Percentiles rank a stretch among this genome's conserved stretches.
phyloP scores from a whole-genome alignment of 2,329 filamentous ascomycete genomes.

The Cladosporium sp. region DNA sequence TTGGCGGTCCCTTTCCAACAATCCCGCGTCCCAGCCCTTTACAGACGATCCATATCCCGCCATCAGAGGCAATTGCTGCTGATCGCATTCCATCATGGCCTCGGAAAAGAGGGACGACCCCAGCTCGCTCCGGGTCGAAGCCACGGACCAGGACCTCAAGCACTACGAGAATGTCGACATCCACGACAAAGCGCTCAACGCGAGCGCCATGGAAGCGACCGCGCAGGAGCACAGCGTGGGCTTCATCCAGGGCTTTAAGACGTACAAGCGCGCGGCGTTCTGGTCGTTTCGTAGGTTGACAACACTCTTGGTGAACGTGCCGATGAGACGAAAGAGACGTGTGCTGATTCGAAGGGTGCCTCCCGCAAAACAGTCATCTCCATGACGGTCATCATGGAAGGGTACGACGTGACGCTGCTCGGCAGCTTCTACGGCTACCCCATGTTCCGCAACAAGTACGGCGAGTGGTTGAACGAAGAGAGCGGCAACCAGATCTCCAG shows the following conservation, averaged over 20 bases:
- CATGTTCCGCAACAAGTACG: slow-evolving; percentile 35
- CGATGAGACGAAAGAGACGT: too few relatives aligned
- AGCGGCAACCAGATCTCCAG: slow-evolving; percentile 46
- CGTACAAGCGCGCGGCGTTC: slow-evolving; percentile 81
- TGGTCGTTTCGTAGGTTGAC: slow-evolving; percentile 61
- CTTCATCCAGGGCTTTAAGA: slow-evolving; percentile 68
- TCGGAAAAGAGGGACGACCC: slow-evolving; percentile 1
- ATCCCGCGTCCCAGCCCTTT: background rate
- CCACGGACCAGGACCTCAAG: slow-evolving; percentile 6
- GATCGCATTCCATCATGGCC: slow-evolving; percentile 4
- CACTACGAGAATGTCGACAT: slow-evolving; percentile 11
- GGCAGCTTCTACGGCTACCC: slow-evolving; percentile 32
- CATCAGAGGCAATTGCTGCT: too few relatives aligned
- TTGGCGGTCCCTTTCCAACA: too few relatives aligned
- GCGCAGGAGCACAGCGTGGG: slow-evolving; percentile 49
- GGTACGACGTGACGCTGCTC: slow-evolving; percentile 34
- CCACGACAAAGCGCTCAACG: slow-evolving; percentile 10
- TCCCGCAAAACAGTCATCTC: slow-evolving; percentile 28
- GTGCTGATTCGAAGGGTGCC: too few relatives aligned
- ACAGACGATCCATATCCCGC: too few relatives aligned
- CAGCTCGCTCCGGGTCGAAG: background rate
- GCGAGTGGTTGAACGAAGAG: slow-evolving; percentile 19
- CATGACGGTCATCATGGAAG: slow-evolving; percentile 38
- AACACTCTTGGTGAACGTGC: too few relatives aligned
- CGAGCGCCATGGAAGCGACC: slow-evolving; percentile 38